These are phyloP conservation scores for Beauveria rudraprayagi DNA, from an alignment of 2,329 filamentous ascomycete species.

Conservation along the genomic window DNA sequence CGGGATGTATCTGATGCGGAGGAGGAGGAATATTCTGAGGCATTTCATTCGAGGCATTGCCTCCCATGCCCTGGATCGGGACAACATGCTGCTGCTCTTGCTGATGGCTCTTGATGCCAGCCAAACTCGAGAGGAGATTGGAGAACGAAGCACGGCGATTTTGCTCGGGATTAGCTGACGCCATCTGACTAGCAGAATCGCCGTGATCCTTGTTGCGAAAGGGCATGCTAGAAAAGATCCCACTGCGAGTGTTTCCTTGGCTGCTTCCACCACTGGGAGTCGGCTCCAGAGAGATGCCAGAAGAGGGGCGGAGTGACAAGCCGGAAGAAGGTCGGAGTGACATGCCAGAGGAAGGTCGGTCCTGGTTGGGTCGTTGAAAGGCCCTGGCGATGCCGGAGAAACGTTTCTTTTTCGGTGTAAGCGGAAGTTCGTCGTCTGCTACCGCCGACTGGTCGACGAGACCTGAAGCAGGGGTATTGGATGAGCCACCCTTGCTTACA, in stretches of 20 bases:
- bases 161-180: not conserved
- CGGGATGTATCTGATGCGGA: not conserved
- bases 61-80: not conserved
- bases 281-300: not conserved
- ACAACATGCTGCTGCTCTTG: not conserved
- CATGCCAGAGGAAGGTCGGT: not conserved
- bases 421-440: not conserved
- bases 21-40: not conserved
- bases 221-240: not conserved
- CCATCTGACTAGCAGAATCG: not conserved
- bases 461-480: not conserved
- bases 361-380: conserved; percentile 19
- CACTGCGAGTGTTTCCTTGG: not conserved
- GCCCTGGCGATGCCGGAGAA: conserved; percentile 32
- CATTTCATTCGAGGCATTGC: not conserved
- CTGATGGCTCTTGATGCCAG: not conserved
- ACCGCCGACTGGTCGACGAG: not conserved
- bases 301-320: not conserved
- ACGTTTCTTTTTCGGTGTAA: conserved; percentile 31
- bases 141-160: conserved; percentile 1
- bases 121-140: not conserved
- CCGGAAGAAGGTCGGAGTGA: not conserved
- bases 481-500: not conserved
- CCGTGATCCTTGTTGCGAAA: not conserved
- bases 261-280: not conserved